Evolutionary conservation across 805 yeast species (phyloP).

Genomic region (Lipomyces kockii): DNA sequence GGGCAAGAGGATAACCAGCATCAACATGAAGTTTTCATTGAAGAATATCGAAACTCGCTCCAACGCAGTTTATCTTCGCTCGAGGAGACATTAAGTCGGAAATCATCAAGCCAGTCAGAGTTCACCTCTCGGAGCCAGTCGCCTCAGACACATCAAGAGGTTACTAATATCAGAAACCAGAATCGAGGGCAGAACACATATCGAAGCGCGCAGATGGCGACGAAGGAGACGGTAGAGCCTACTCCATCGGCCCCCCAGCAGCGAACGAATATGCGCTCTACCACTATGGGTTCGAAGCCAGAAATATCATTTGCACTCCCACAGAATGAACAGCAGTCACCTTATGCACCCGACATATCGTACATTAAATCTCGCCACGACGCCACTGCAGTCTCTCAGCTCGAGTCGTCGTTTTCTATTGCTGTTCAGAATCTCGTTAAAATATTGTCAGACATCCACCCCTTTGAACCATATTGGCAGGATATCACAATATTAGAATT

Average conservation of each 20-base stretch:
- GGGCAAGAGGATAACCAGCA: not conserved
- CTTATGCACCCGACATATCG: constrained; percentile 34
- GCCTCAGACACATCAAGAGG: constrained; percentile 19
- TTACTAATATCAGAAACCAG: not conserved
- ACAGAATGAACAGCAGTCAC: constrained; percentile 3
- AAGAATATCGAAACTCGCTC: constrained; percentile 18
- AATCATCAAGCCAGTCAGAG: not conserved
- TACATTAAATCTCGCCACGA: constrained; percentile 40
- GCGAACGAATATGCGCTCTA: not conserved
- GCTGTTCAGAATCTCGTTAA: constrained; percentile 51
- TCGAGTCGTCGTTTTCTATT: constrained; percentile 51
- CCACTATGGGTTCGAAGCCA: constrained; percentile 3
- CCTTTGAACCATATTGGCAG: constrained; percentile 50
- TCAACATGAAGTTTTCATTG: constrained; percentile 25
- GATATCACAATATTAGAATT: constrained; percentile 47
- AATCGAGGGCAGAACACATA: not conserved
- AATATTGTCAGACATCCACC: constrained; percentile 50
- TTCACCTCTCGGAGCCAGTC: constrained; percentile 9
- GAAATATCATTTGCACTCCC: constrained; percentile 30
- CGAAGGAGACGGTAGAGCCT: not conserved
- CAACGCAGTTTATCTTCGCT: constrained; percentile 25
- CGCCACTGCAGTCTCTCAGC: constrained; percentile 48
- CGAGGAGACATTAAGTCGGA: constrained; percentile 25
- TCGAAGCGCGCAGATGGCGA: not conserved
- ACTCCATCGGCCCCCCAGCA: not conserved